Base-by-base conservation (phyloP, 805 yeast genomes). In the Cyberlindnera euphorbiiphila region DNA sequence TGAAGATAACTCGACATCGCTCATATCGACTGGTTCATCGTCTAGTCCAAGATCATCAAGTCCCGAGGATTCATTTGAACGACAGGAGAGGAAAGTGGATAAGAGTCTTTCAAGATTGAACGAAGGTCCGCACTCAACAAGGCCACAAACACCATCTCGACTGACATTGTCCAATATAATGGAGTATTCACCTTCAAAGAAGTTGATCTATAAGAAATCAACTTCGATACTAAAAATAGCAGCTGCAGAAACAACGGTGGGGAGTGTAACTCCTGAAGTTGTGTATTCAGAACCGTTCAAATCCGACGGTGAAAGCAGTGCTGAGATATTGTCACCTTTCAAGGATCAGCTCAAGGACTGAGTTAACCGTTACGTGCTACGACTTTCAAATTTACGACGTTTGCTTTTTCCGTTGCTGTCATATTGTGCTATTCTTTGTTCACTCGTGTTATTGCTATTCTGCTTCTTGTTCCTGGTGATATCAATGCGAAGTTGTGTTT, bases 41-140 rank as follows among this genome's bases (percentile, higher is more conserved):
- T 29, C 41, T 6, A 30, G 31, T 15, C 31, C 47, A 15, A 30
- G 44, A 27, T 38, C 46, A 2, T 16, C 19, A 10, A 33, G 36
- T 14, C 48, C 51, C 4, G 51, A 45, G 29, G 49, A 49, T 25
- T 50, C 56, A 11, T 50, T 51, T 32, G 56, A 51, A 34, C 38
- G 45, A 25, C 46, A 43, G 16, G 56, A 51, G 26, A 27, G 39
- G 5, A 18, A 21, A 4, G 15, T 50, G 9, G 56, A 51, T 27
- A 35, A 37, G 12, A 13, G 31, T 12, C 33, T 46, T 6, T 37
- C 46, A 2, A 11, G 28, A 11, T 17, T 46, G 18, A 42, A 46
- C 14, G 37, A 37, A 20, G 21, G 5, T 4, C 21, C 35, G 18
- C 15, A 6, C 13, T 4, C 18, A 15, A 18, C 19, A 4, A 30